A percentile compares a stretch with the other conserved stretches of the same genome.
phyloP scores from a whole-genome alignment of 306 rosid genomes.

The Erythrophleum fordii region DNA sequence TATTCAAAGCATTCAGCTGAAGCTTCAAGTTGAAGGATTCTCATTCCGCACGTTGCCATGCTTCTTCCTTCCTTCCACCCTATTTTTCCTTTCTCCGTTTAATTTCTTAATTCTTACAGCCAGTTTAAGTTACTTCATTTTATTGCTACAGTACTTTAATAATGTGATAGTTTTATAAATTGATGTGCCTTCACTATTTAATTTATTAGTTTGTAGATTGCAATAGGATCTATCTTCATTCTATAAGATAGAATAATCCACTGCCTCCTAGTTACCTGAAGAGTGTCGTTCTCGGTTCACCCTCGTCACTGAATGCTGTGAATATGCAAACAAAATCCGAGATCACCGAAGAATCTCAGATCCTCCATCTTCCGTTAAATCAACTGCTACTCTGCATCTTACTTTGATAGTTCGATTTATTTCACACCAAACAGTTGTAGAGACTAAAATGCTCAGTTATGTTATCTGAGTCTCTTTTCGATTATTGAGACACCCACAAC shows the following conservation, averaged over 20 bases:
- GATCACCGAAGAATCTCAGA: neutral
- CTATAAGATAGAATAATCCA: conserved; percentile 3
- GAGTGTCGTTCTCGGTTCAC: neutral
- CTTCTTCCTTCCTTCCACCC: neutral
- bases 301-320: neutral
- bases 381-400: neutral
- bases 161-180: neutral
- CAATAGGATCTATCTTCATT: conserved; percentile 11
- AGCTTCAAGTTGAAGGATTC: neutral
- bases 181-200: too few relatives aligned
- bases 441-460: neutral
- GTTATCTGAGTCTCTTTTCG: neutral
- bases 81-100: neutral
- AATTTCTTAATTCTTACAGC: too few relatives aligned
- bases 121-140: neutral
- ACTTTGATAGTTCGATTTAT: neutral
- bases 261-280: neutral
- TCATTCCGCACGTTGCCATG: neutral
- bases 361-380: neutral
- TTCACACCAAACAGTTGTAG: neutral
- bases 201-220: neutral
- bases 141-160: neutral
- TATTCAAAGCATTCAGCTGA: conserved; percentile 10
- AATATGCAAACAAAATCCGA: neutral
- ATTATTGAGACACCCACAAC: neutral